These are phyloP conservation scores for Fusarium camptoceras DNA, from an alignment of 2,329 filamentous ascomycete genomes.

Conservation along the genomic window DNA sequence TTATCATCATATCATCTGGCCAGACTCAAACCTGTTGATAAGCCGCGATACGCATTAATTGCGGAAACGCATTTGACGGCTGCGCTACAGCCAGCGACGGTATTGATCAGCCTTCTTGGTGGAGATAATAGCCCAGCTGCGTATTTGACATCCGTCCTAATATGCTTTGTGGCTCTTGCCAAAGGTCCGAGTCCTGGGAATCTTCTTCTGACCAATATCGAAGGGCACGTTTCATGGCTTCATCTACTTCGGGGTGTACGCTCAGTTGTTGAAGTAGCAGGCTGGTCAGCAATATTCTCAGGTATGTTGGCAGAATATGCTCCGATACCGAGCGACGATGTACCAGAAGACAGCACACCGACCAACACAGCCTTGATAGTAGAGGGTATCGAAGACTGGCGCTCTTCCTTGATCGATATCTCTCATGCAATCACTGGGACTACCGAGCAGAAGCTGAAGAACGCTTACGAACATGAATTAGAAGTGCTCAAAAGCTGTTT, in stretches of 20 bases:
- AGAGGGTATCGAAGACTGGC: background rate
- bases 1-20: background rate
- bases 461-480: background rate
- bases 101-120: background rate
- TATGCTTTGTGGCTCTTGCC: background rate
- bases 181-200: background rate
- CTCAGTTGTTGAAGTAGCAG: background rate
- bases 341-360: background rate
- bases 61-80: background rate
- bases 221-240: background rate
- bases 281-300: background rate
- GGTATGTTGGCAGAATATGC: background rate
- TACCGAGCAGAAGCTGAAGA: background rate
- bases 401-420: background rate
- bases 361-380: background rate
- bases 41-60: background rate
- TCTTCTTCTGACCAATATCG: background rate
- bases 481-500: background rate
- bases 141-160: background rate
- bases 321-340: background rate
- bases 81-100: background rate
- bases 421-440: background rate
- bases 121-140: background rate
- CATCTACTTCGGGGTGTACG: background rate
- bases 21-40: background rate